These are phyloP conservation scores for Fraxinus angustifolia DNA, from an alignment of 305 asterid species.

Conservation along the genomic window DNA sequence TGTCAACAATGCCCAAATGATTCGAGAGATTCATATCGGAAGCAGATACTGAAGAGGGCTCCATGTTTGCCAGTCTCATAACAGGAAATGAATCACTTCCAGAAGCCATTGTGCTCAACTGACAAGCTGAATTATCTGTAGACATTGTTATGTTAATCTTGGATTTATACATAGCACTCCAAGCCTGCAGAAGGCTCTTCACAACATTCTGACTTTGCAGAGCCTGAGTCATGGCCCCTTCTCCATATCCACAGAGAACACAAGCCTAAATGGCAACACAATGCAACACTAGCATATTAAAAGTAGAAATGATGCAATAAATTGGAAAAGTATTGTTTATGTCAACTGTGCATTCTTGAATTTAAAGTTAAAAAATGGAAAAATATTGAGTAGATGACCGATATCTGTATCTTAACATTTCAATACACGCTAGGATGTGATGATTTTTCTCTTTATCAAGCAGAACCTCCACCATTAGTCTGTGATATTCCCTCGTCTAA, in stretches of 20 bases:
- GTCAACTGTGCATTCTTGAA: background rate
- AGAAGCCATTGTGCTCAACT: slow-evolving; percentile 17
- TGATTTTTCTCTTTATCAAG: background rate
- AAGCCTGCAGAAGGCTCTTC: slow-evolving; percentile 28
- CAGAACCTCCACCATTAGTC: background rate
- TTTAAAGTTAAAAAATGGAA: background rate
- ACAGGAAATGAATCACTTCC: slow-evolving; percentile 18
- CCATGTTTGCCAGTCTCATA: slow-evolving; percentile 14
- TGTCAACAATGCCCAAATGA: slow-evolving; percentile 4
- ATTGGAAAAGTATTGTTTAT: background rate
- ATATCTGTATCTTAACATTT: background rate
- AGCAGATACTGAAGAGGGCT: background rate
- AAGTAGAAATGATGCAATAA: background rate
- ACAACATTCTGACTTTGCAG: slow-evolving; percentile 24
- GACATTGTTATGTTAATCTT: background rate
- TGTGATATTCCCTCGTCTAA: background rate
- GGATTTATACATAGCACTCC: slow-evolving; percentile 21
- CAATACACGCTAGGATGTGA: background rate
- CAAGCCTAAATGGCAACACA: slow-evolving; percentile 27
- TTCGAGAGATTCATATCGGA: slow-evolving; percentile 1
- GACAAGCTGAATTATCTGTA: background rate
- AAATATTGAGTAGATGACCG: background rate
- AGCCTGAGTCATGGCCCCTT: slow-evolving; percentile 38
- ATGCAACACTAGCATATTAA: background rate
- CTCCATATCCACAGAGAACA: slow-evolving; percentile 38